These are phyloP conservation scores for Xylaria sp. DNA, from an alignment of 2,329 filamentous ascomycete species.

Conservation along the genomic window DNA sequence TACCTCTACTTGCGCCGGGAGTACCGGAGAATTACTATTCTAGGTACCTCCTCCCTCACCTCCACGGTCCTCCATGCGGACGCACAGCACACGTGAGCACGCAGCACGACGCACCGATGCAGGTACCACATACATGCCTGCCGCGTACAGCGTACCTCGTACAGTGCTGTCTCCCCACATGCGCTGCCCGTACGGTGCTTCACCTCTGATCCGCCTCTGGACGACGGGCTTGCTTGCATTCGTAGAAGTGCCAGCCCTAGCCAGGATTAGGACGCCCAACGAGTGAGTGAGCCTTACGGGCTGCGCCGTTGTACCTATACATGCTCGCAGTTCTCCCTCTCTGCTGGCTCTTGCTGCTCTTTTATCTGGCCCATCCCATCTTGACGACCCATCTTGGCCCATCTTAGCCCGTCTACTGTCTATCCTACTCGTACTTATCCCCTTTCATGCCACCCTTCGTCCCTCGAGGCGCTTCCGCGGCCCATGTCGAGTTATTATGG, in stretches of 20 bases:
- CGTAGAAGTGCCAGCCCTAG: neutral
- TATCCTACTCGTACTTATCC: neutral
- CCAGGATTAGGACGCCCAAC: neutral
- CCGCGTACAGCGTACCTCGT: neutral
- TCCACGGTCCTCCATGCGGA: neutral
- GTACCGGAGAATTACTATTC: neutral
- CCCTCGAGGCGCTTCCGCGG: conserved; percentile 1
- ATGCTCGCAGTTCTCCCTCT: neutral
- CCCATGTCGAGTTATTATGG: neutral
- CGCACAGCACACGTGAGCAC: neutral
- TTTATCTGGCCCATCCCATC: no score
- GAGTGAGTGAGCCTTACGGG: conserved; percentile 1
- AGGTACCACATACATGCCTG: neutral
- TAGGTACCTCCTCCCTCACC: neutral
- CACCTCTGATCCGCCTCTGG: no score
- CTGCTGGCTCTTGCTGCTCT: no score
- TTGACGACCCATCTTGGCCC: no score
- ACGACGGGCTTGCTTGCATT: no score
- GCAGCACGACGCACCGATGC: neutral
- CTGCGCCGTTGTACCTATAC: neutral
- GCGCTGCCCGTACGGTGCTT: no score
- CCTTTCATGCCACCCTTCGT: conserved; percentile 9
- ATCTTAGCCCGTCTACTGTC: neutral
- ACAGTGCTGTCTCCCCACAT: neutral
- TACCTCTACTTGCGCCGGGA: neutral